A percentile compares a stretch with the other conserved stretches of the same genome.
Conservation (phyloP, 331 rosid genomes). For the Quercus lobata region DNA sequence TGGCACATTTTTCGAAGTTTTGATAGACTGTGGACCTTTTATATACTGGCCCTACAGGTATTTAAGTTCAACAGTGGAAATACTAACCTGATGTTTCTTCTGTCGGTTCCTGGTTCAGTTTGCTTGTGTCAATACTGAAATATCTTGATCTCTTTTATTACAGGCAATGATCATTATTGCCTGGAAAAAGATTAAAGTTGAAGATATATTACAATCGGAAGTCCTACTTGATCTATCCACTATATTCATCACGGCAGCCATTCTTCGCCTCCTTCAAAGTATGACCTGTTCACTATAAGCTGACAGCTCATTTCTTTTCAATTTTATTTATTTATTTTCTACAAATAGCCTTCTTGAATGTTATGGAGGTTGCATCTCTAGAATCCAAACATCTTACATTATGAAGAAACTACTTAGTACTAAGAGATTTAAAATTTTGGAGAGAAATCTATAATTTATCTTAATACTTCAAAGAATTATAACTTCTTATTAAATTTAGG, state of each 20-base stretch:
- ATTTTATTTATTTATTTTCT: background rate
- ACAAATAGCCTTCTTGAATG: background rate
- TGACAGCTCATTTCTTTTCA: background rate
- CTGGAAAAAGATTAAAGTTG: constrained; percentile 47
- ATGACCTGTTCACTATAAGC: constrained; percentile 28
- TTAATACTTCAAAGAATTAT: constrained; percentile 12
- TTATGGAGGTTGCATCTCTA: background rate
- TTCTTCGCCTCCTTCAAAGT: constrained; percentile 91
- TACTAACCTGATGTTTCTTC: background rate
- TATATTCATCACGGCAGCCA: constrained; percentile 92
- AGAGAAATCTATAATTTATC: background rate
- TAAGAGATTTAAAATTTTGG: background rate
- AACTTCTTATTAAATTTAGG: background rate
- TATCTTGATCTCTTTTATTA: constrained; percentile 14
- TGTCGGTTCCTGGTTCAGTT: background rate
- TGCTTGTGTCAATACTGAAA: constrained; percentile 19
- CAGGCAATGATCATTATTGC: constrained; percentile 79
- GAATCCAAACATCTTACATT: background rate
- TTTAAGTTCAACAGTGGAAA: constrained; percentile 22
- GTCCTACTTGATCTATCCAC: constrained; percentile 65
- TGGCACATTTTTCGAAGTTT: constrained; percentile 91
- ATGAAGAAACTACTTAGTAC: background rate
- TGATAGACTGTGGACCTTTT: constrained; percentile 97
- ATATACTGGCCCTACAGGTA: constrained; percentile 88
- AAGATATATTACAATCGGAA: constrained; percentile 54